A percentile compares a stretch with the other conserved stretches of the same genome.
These are phyloP conservation scores for Penicilliopsis zonata DNA, from an alignment of 495 filamentous ascomycete genomes.

Conservation along the genomic window DNA sequence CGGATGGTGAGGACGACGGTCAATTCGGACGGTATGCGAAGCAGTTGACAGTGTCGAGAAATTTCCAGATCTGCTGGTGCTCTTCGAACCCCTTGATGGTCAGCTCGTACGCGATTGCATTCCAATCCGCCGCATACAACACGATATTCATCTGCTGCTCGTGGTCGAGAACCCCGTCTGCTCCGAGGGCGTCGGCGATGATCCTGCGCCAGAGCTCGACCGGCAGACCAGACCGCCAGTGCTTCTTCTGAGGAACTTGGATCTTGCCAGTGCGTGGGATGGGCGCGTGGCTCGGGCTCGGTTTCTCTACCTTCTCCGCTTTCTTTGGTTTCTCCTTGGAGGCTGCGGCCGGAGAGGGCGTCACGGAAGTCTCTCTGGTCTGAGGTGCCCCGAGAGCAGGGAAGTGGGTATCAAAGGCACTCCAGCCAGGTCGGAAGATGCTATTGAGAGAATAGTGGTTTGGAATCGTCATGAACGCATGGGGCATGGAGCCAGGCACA, in stretches of 20 bases:
- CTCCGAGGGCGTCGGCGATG: constrained; percentile 17
- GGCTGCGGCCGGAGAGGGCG: not conserved
- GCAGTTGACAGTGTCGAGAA: constrained; percentile 17
- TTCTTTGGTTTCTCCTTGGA: no score
- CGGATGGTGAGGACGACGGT: no score
- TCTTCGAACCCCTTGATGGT: constrained; percentile 12
- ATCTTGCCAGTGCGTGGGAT: not conserved
- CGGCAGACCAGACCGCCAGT: constrained; percentile 12
- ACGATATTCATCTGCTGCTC: constrained; percentile 20
- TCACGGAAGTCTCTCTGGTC: not conserved
- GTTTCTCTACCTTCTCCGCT: not conserved
- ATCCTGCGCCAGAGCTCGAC: constrained; percentile 21
- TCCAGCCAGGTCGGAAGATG: constrained; percentile 8
- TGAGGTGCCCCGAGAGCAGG: constrained; percentile 5
- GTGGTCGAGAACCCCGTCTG: constrained; percentile 18
- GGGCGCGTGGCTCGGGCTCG: not conserved
- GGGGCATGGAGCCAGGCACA: not conserved
- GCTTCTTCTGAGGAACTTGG: not conserved
- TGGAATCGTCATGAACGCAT: not conserved
- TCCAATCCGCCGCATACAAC: constrained; percentile 16
- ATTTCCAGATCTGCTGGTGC: constrained; percentile 24
- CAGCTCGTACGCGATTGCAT: constrained; percentile 12
- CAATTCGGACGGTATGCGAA: constrained; percentile 18
- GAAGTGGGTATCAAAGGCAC: constrained; percentile 8
- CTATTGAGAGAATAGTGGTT: no score